Conservation (phyloP, 352 stramenopile genomes). For the Pythium aphanidermatum region DNA sequence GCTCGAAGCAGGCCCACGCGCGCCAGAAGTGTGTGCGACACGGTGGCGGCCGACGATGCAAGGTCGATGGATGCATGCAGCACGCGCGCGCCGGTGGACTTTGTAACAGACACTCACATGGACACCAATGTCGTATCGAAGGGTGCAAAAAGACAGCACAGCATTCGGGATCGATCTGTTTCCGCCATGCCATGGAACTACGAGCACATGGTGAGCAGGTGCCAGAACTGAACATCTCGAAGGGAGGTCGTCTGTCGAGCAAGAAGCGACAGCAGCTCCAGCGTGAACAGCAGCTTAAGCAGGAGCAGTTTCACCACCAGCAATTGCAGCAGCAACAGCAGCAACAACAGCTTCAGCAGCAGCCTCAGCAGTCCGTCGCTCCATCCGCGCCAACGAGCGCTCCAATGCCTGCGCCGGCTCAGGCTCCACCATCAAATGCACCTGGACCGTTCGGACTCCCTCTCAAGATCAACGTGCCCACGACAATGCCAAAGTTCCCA, state of each 20-base stretch:
- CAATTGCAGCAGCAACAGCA: conserved; percentile 65
- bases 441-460: conserved; percentile 52
- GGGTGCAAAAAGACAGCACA: conserved; percentile 80
- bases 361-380: conserved; percentile 11
- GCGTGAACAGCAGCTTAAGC: conserved; percentile 61
- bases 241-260: conserved; percentile 56
- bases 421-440: conserved; percentile 6
- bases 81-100: conserved; percentile 62
- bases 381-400: conserved; percentile 3
- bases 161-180: conserved; percentile 70
- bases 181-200: conserved; percentile 71
- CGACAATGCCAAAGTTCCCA: conserved; percentile 63
- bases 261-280: conserved; percentile 72
- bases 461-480: conserved; percentile 70
- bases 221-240: conserved; percentile 71
- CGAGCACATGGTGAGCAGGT: conserved; percentile 63
- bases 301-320: conserved; percentile 72
- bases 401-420: conserved; percentile 1
- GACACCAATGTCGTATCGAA: conserved; percentile 67
- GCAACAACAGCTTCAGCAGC: conserved; percentile 24
- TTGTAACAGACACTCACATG: conserved; percentile 72
- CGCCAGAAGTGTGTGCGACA: conserved; percentile 74
- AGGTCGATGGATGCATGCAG: conserved; percentile 69
- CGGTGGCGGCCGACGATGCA: conserved; percentile 59
- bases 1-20: conserved; percentile 70